Conservation (phyloP, 306 rosid genomes). For the Mucuna pruriens region DNA sequence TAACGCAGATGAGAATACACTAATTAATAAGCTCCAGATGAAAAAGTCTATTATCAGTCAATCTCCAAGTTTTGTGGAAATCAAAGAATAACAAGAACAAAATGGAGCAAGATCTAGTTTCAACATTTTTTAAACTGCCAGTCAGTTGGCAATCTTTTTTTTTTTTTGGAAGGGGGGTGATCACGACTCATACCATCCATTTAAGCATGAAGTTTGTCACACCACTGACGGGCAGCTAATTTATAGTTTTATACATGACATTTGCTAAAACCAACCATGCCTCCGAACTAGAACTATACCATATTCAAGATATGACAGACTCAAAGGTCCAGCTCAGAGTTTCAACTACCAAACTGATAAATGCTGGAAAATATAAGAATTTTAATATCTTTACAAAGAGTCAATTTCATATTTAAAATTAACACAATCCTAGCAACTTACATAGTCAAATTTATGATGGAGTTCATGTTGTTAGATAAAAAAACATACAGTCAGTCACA, state of each 20-base stretch:
- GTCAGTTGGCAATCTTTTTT: not conserved
- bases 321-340: not conserved
- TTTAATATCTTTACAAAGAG: not conserved
- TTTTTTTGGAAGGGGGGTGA: not conserved
- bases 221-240: not conserved
- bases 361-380: not conserved
- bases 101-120: not conserved
- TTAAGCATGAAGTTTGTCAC: not conserved
- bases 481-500: not conserved
- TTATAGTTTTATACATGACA: not conserved
- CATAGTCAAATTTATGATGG: not conserved
- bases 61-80: not conserved
- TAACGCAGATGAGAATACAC: slow-evolving; percentile 29
- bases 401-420: not conserved
- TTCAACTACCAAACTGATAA: not conserved
- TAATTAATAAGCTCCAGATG: slow-evolving; percentile 16
- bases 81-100: not conserved
- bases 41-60: slow-evolving; percentile 5
- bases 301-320: not conserved
- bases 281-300: not conserved
- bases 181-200: not conserved
- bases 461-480: not conserved
- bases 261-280: not conserved
- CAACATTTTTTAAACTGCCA: not conserved
- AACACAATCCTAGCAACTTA: not conserved